Conservation (phyloP, 352 stramenopile genomes). For the Phytopythium oedochilum region DNA sequence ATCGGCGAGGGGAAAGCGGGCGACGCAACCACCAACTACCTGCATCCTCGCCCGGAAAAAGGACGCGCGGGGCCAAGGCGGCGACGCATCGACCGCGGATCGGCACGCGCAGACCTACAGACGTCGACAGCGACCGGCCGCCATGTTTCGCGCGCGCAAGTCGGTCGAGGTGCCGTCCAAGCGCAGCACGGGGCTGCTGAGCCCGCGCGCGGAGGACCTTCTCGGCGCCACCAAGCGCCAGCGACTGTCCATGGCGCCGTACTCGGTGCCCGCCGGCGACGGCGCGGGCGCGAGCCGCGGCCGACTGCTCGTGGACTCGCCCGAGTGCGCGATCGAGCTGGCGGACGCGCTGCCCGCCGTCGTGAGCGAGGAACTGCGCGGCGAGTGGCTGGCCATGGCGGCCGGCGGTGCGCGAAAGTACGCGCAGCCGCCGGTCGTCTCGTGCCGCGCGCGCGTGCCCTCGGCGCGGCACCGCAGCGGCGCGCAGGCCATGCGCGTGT, state of each 20-base stretch:
- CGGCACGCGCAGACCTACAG: too few relatives aligned
- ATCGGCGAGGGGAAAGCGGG: background rate
- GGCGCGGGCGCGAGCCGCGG: background rate
- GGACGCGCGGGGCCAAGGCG: too few relatives aligned
- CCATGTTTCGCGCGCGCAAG: slow-evolving; percentile 76
- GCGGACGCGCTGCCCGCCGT: slow-evolving; percentile 29
- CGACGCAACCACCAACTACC: background rate
- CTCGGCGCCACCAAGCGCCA: slow-evolving; percentile 51
- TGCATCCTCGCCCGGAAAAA: too few relatives aligned
- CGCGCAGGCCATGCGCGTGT: slow-evolving; percentile 50
- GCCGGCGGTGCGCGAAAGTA: slow-evolving; percentile 8
- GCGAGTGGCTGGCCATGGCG: slow-evolving; percentile 23
- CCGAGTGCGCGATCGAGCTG: slow-evolving; percentile 45
- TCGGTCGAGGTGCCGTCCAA: slow-evolving; percentile 59
- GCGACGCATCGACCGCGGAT: too few relatives aligned
- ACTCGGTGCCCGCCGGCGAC: background rate
- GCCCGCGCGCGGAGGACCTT: slow-evolving; percentile 23
- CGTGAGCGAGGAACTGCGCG: slow-evolving; percentile 44
- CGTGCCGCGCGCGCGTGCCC: slow-evolving; percentile 35
- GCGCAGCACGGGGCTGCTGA: slow-evolving; percentile 43
- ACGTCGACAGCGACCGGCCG: too few relatives aligned
- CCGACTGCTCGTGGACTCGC: slow-evolving; percentile 48
- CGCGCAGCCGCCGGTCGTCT: slow-evolving; percentile 13
- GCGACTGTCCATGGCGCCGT: slow-evolving; percentile 26
- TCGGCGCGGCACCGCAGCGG: slow-evolving; percentile 44